A percentile compares a stretch with the other conserved stretches of the same genome.
phyloP scores from a whole-genome alignment of 129 eudicot genomes.

The Erigeron canadensis region DNA sequence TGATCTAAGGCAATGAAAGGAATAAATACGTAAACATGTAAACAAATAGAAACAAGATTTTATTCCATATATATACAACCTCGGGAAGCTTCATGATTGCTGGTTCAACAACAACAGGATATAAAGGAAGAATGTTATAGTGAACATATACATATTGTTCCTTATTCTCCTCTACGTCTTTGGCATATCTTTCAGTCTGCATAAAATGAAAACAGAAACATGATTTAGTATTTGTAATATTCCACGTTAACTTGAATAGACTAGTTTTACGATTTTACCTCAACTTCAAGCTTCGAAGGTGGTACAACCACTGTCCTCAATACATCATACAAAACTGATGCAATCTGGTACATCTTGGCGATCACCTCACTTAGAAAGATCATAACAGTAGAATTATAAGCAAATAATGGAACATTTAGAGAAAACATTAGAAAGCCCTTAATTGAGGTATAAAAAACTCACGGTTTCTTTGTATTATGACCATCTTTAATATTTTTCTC shows the following conservation, averaged over 20 bases:
- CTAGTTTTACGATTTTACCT: slow-evolving; percentile 42
- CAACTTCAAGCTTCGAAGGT: slow-evolving; percentile 47
- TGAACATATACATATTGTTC: slow-evolving; percentile 68
- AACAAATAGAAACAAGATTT: not conserved
- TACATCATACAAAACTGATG: slow-evolving; percentile 89
- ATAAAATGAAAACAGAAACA: not conserved
- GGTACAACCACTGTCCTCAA: slow-evolving; percentile 84
- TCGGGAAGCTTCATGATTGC: slow-evolving; percentile 94
- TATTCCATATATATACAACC: slow-evolving; percentile 40
- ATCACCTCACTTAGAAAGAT: slow-evolving; percentile 68
- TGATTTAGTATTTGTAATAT: slow-evolving; percentile 4
- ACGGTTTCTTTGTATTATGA: slow-evolving; percentile 88
- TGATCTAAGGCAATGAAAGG: slow-evolving; percentile 47
- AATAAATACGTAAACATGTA: slow-evolving; percentile 4
- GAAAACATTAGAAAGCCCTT: slow-evolving; percentile 4
- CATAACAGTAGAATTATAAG: slow-evolving; percentile 12
- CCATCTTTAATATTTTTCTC: slow-evolving; percentile 79
- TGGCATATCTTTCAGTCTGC: slow-evolving; percentile 72
- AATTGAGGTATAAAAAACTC: slow-evolving; percentile 36
- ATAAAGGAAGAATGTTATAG: slow-evolving; percentile 90
- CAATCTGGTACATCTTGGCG: slow-evolving; percentile 89
- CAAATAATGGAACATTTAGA: slow-evolving; percentile 1
- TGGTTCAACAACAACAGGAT: slow-evolving; percentile 79
- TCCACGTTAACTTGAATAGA: slow-evolving; percentile 16
- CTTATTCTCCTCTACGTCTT: slow-evolving; percentile 78